Base-by-base conservation (phyloP, 345 rosid species). In the Corchorus olitorius region DNA sequence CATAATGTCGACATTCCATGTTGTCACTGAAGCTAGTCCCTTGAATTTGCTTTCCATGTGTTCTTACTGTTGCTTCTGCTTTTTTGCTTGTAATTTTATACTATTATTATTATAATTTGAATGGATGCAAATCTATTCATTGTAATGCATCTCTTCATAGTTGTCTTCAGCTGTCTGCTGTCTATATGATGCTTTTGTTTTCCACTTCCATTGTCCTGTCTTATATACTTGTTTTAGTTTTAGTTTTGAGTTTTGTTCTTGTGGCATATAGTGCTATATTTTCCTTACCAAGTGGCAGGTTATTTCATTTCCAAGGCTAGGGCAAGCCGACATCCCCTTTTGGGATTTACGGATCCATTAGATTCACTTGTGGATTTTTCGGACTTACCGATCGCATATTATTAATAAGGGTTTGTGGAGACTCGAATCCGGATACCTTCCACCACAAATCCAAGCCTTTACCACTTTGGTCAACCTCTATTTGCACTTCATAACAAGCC, bases 1-100 rank as follows among this genome's bases (percentile, higher is more conserved):
- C 27, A 65, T 65, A 39, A 66, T 66, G 71, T 66, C 71, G 71
- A 66, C 71, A 66, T 66, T 66, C 50, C 16, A 66, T 66, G 48
- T 39, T 65, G 69, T 35, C 69, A 65, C 12, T 3, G 11, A 65
- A 65, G 3, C 35, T 34, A 16, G 4, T 14, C 45, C 45, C 20
- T 34, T 67, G 39, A 19, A 67, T 48, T 45, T 45, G 72, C 55
- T 19, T 43, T 48, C 37, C 72, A 67, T 67, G 41, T 68, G 35
- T 68, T 48, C 72, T 9, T 22, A 12, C 8, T 46, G 15, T 14
- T 46, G 58, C 8, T 68, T 48, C 39, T 68, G 52, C 34, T 14
- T 20, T 6, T 20, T 48, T 13, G 27, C 71, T 66, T 33, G 2
- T 60, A 60, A 60, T 60, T 60, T 60, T 60, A 16, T 33, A 60